These are phyloP conservation scores for Domatiomyces globalis DNA, from an alignment of 2,329 filamentous ascomycete species.

Conservation along the genomic window DNA sequence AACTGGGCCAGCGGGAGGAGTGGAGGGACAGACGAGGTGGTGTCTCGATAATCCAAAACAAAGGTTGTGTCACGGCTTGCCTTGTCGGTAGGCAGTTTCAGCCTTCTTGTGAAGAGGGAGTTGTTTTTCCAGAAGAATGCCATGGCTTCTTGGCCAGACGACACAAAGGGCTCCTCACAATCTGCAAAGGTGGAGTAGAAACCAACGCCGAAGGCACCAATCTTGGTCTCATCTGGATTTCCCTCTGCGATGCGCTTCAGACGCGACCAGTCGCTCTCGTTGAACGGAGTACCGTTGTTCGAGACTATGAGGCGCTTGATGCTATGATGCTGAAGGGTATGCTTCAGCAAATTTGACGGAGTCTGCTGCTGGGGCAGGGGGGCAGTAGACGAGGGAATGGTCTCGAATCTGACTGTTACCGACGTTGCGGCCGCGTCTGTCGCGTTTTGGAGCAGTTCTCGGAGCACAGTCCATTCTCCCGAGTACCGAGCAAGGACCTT, in stretches of 20 bases:
- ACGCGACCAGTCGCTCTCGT: constrained; percentile 78
- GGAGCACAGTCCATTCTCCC: constrained; percentile 75
- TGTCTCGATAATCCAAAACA: constrained; percentile 83
- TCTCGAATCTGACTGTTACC: constrained; percentile 86
- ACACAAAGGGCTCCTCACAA: constrained; percentile 94
- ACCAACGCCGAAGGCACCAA: constrained; percentile 92
- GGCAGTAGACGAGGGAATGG: constrained; percentile 64
- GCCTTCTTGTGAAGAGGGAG: constrained; percentile 78
- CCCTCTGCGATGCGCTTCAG: constrained; percentile 97
- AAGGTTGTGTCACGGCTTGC: constrained; percentile 68
- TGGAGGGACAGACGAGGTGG: constrained; percentile 71
- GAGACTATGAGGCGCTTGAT: constrained; percentile 75
- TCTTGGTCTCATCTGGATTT: constrained; percentile 97
- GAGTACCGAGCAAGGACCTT: constrained; percentile 95
- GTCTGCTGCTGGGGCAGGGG: constrained; percentile 53
- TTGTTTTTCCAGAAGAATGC: constrained; percentile 99
- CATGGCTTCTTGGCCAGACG: constrained; percentile 84
- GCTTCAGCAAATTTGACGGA: constrained; percentile 60
- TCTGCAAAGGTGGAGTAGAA: constrained; percentile 99
- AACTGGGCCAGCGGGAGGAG: constrained; percentile 82
- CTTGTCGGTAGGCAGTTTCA: constrained; percentile 56
- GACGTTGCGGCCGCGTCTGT: constrained; percentile 85
- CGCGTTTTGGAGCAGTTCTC: constrained; percentile 97
- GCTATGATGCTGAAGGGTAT: constrained; percentile 72
- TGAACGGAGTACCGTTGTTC: constrained; percentile 82